These are phyloP conservation scores for Psidium guajava DNA, from an alignment of 345 rosid species.

Conservation along the genomic window DNA sequence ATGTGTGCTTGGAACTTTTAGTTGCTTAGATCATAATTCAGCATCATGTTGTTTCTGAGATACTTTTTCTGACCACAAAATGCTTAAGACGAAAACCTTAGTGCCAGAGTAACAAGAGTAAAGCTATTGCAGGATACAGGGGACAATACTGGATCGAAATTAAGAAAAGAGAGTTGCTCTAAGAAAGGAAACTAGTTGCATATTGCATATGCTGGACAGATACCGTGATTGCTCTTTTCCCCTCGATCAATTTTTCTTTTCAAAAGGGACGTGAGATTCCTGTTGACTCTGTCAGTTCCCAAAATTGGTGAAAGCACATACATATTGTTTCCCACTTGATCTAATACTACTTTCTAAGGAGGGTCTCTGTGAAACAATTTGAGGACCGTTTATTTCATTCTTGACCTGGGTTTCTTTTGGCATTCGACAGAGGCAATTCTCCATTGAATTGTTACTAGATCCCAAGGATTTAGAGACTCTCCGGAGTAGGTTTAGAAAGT, in stretches of 20 bases:
- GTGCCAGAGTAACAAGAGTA: neutral
- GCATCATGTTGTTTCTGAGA: neutral
- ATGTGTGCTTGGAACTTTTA: neutral
- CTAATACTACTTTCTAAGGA: neutral
- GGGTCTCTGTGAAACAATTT: neutral
- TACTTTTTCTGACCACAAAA: neutral
- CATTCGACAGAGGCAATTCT: neutral
- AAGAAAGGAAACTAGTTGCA: neutral
- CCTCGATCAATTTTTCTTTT: neutral
- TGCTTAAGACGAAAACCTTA: neutral
- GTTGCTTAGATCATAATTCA: neutral
- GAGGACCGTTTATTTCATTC: neutral
- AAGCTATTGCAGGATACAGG: neutral
- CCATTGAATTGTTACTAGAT: neutral
- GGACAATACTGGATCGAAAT: neutral
- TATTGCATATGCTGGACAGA: neutral
- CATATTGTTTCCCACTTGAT: neutral
- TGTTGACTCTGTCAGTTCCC: neutral
- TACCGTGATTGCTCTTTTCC: neutral
- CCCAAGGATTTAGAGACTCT: neutral
- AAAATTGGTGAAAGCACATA: neutral
- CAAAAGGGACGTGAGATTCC: neutral
- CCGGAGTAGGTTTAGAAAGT: neutral
- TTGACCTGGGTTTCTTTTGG: neutral
- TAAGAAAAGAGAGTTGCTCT: neutral